Conservation (phyloP, 2,329 filamentous ascomycete genomes). For the Phyllosticta citriasiana region DNA sequence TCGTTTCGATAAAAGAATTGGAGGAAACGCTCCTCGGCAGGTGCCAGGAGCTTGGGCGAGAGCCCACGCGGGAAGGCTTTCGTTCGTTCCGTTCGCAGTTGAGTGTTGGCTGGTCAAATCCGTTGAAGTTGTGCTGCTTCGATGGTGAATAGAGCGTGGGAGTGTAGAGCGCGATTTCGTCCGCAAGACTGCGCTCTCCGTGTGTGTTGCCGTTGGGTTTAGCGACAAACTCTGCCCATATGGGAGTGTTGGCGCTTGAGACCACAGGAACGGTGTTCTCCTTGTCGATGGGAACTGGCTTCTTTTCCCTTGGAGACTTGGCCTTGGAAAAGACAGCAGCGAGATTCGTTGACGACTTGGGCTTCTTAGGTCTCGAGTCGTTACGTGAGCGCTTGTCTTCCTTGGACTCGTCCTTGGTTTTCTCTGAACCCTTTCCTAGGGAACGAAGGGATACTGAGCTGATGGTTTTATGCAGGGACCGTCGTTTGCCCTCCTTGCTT, state of each 20-base stretch:
- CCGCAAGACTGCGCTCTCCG: slow-evolving; percentile 32
- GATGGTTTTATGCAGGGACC: slow-evolving; percentile 40
- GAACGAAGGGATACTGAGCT: slow-evolving; percentile 45
- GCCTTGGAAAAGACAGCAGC: slow-evolving; percentile 63
- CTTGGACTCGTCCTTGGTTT: slow-evolving; percentile 19
- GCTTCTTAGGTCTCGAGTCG: slow-evolving; percentile 50
- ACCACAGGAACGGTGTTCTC: slow-evolving; percentile 62
- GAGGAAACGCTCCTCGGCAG: slow-evolving; percentile 33
- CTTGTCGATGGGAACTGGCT: slow-evolving; percentile 46
- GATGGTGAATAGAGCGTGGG: slow-evolving; percentile 50
- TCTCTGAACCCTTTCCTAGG: slow-evolving; percentile 39
- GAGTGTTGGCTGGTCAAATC: slow-evolving; percentile 37
- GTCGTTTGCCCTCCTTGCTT: slow-evolving; percentile 20
- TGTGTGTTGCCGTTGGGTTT: background rate
- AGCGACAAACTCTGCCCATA: slow-evolving; percentile 66
- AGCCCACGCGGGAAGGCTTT: slow-evolving; percentile 17
- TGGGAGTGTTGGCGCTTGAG: slow-evolving; percentile 50
- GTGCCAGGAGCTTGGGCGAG: slow-evolving; percentile 44
- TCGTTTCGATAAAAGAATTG: slow-evolving; percentile 29
- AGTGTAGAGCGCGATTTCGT: slow-evolving; percentile 50
- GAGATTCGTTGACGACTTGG: slow-evolving; percentile 77
- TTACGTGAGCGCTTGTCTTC: slow-evolving; percentile 1
- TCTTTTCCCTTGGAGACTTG: slow-evolving; percentile 58
- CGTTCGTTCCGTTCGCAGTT: slow-evolving; percentile 20
- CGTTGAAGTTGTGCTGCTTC: slow-evolving; percentile 53